phyloP scores from a whole-genome alignment of 768 basidiomycete species.

The Aureoboletus auriporus region DNA sequence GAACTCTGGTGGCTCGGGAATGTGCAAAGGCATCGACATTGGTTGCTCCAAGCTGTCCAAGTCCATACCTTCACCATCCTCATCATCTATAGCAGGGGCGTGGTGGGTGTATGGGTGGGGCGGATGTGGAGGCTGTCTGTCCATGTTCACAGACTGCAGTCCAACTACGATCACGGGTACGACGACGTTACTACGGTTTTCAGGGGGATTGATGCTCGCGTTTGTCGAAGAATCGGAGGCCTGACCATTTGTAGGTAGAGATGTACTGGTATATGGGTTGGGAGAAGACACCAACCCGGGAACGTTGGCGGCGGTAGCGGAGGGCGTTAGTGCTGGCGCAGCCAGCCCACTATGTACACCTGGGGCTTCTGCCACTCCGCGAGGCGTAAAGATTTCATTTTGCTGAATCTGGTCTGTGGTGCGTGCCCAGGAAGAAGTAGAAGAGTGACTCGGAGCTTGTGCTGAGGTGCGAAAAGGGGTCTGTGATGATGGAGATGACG shows the following conservation, averaged over 20 bases:
- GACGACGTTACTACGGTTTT: slow-evolving; percentile 43
- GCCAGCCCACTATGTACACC: slow-evolving; percentile 16
- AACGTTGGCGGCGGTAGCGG: slow-evolving; percentile 14
- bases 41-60: slow-evolving; percentile 23
- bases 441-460: slow-evolving; percentile 20
- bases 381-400: slow-evolving; percentile 18
- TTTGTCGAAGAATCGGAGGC: slow-evolving; percentile 14
- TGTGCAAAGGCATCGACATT: slow-evolving; percentile 23
- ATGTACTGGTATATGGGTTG: slow-evolving; percentile 6
- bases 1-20: slow-evolving; percentile 24
- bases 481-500: slow-evolving; percentile 23
- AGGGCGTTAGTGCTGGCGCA: slow-evolving; percentile 3
- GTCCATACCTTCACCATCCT: slow-evolving; percentile 26
- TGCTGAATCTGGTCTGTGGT: slow-evolving; percentile 13
- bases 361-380: slow-evolving; percentile 11
- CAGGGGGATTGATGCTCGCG: slow-evolving; percentile 16
- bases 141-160: slow-evolving; percentile 65
- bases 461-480: slow-evolving; percentile 14
- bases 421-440: slow-evolving; percentile 15
- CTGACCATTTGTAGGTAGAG: slow-evolving; percentile 9
- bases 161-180: slow-evolving; percentile 85
- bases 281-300: slow-evolving; percentile 13
- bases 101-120: slow-evolving; percentile 14
- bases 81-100: slow-evolving; percentile 15
- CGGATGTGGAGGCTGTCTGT: slow-evolving; percentile 29